Base-by-base conservation (phyloP, 75 land plant genomes). In the Sequoia sempervirens region DNA sequence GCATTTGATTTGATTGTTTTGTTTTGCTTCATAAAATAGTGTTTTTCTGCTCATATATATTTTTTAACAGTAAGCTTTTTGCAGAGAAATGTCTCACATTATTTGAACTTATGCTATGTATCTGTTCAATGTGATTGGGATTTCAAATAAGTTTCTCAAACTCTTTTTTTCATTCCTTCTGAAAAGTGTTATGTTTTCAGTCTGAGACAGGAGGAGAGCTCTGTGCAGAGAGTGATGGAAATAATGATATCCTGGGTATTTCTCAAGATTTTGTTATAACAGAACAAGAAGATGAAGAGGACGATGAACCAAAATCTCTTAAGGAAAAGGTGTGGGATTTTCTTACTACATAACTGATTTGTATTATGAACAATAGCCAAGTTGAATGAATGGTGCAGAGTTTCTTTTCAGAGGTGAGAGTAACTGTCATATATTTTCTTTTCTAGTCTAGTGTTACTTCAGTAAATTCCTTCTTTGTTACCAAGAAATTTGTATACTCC, bases 271-370 rank as follows among this genome's bases (percentile, higher is more conserved):
- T 74, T 84, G 86, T 38, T 75, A 9, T 14, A 85, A 54, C 28
- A 0, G 85, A 83, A 45, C 85, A 83, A 73, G 88, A 80, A 7
- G 86, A 84, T 41, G 90, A 86, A 12, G 89, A 80, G 20, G 84
- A 82, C 9, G 87, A 82, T 28, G 75, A 75, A 26, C 46, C 82
- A 8, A 74, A 64, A 43, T 58, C 86, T 26, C 38, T 84, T 32
- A 82, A 76, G 76, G 76, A 75, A 81, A 89, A 89, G 76, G n/a
- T 88, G 52, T 87, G 86, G 89, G 83, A 84, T 45, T 87, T 88
- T 73, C 72, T 89, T 9, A 82, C 86, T 13, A 87, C 89, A 76
- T 87, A 86, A 84, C 13, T 26, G 46, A 10, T n/a, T n/a, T 26
- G 13, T 45, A 78, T 10, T 10, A 78, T 45, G 47, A 4, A 50